These are phyloP conservation scores for Leccinum subgranulosum DNA, from an alignment of 768 basidiomycete genomes.

Conservation along the genomic window DNA sequence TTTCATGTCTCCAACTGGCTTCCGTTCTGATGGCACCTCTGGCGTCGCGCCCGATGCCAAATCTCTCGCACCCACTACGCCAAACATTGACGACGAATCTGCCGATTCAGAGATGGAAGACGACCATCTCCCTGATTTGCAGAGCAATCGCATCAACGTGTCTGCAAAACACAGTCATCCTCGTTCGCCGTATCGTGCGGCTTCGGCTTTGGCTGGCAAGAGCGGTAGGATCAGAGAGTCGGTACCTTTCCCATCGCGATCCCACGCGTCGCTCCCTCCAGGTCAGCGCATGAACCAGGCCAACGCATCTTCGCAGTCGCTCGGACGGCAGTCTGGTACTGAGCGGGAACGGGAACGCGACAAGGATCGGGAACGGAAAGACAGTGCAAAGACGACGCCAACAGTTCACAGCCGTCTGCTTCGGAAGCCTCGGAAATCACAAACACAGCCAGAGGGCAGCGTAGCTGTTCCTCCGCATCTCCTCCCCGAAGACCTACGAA, in stretches of 20 bases:
- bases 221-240: conserved; percentile 40
- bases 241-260: conserved; percentile 76
- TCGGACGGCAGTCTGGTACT: conserved; percentile 67
- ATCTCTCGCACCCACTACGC: conserved; percentile 44
- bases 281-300: conserved; percentile 50
- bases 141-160: conserved; percentile 20
- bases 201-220: conserved; percentile 39
- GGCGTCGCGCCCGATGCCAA: conserved; percentile 43
- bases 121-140: conserved; percentile 40
- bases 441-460: conserved; percentile 43
- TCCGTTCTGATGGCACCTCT: conserved; percentile 46
- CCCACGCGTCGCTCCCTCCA: conserved; percentile 74
- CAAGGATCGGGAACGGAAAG: conserved; percentile 49
- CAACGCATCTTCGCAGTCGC: conserved; percentile 66
- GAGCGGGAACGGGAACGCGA: conserved; percentile 38
- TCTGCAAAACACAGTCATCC: conserved; percentile 63
- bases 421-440: conserved; percentile 67
- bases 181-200: conserved; percentile 70
- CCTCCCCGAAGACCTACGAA: conserved; percentile 82
- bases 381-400: conserved; percentile 36
- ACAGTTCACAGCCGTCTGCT: conserved; percentile 46
- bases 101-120: conserved; percentile 70
- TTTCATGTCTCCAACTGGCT: conserved; percentile 71
- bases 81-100: conserved; percentile 72
- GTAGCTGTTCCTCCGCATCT: conserved; percentile 69